Base-by-base conservation (phyloP, 306 rosid species). In the peach (Prunus persica) region DNA sequence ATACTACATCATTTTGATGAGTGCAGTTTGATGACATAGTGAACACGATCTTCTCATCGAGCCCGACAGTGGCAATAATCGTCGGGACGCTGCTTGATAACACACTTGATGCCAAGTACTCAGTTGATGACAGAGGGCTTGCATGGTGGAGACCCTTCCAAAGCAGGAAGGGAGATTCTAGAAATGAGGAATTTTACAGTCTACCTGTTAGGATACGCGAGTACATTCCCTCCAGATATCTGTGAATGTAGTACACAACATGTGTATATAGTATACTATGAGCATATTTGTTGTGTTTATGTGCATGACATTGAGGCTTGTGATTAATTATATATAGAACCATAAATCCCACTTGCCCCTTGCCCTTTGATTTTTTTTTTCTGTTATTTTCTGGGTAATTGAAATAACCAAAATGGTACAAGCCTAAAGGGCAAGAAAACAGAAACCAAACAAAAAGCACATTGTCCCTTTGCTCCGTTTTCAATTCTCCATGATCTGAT, bases 61-160 rank as follows among this genome's bases (percentile, higher is more conserved):
- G 97, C 1, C 92, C 98, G 20, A 87, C 96, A 3, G 90, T 95
- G 64, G 98, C 92, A 22, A 88, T 92, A 78, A 87, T 90, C 0
- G 92, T 95, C 3, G 98, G 98, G 80, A 90, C 97, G 0, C 1
- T 95, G 38, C 76, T 95, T 1, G 98, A 95, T 81, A 91, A 86
- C 84, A 92, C 98, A 2, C 88, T 95, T 1, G 98, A 92, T 0
- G 93, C 89, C 1, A 85, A 77, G 71, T 16, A 68, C 3, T 49
- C 82, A 9, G 67, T 30, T 6, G 74, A 22, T 6, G 97, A 95
- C 38, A 87, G 98, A 80, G 98, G 98, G 78, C 22, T 95, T 64
- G 87, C 82, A 72, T 95, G 98, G 98, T 92, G 96, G 97, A 67
- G 11, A 64, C 93, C 97, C 1, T 95, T 89, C 88, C 97, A 92